phyloP scores from a whole-genome alignment of 2,329 filamentous ascomycete genomes.

The Rhinocladiella mackenziei region DNA sequence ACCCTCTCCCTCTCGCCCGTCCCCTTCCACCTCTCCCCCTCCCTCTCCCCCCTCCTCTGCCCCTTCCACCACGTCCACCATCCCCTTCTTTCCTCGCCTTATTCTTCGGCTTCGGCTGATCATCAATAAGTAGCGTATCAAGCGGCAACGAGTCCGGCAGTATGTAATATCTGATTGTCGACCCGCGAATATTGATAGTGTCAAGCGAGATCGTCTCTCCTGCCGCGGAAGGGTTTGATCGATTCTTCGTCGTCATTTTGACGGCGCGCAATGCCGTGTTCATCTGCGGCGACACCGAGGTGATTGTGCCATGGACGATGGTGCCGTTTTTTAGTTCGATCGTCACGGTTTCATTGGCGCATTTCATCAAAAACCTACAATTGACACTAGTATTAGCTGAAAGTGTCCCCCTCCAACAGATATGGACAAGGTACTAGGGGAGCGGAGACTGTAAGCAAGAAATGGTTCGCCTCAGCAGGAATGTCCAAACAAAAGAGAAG shows the following conservation, averaged over 20 bases:
- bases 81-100: constrained; percentile 79
- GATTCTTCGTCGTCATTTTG: constrained; percentile 89
- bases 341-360: constrained; percentile 95
- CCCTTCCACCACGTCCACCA: constrained; percentile 47
- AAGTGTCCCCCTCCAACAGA: not conserved
- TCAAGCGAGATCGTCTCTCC: constrained; percentile 77
- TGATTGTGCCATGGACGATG: constrained; percentile 94
- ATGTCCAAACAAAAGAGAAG: not conserved
- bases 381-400: not conserved
- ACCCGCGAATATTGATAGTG: constrained; percentile 94
- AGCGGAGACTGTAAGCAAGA: not conserved
- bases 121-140: constrained; percentile 92
- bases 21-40: constrained; percentile 54
- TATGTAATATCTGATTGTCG: constrained; percentile 93
- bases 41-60: constrained; percentile 42
- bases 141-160: constrained; percentile 92
- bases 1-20: constrained; percentile 46
- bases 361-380: constrained; percentile 98
- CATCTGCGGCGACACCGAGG: constrained; percentile 96
- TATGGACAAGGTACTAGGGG: no score
- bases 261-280: constrained; percentile 93
- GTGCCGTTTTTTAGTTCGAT: constrained; percentile 99
- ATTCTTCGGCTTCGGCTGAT: constrained; percentile 98
- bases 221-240: constrained; percentile 37
- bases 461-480: constrained; percentile 13